Conservation (phyloP, 345 rosid species). For the Cochlearia excelsa region DNA sequence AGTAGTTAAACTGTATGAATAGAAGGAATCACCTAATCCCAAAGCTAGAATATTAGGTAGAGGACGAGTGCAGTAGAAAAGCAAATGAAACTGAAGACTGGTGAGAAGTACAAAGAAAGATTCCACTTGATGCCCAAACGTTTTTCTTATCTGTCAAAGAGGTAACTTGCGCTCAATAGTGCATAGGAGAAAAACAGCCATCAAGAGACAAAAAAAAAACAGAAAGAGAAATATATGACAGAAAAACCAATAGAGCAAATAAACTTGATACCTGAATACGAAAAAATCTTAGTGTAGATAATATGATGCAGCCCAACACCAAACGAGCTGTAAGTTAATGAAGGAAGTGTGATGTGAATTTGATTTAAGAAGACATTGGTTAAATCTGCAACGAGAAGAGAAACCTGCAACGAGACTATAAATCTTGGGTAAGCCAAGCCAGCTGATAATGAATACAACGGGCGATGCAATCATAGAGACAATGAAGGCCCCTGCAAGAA, state of each 20-base stretch:
- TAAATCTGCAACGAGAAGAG: conserved; percentile 5
- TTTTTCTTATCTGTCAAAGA: conserved; percentile 57
- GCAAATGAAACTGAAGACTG: conserved; percentile 82
- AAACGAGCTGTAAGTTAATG: conserved; percentile 62
- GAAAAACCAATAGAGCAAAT: conserved; percentile 14
- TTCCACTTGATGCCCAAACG: conserved; percentile 91
- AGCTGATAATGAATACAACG: conserved; percentile 41
- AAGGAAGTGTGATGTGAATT: conserved; percentile 11
- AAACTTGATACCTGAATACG: conserved; percentile 68
- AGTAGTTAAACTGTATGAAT: conserved; percentile 14
- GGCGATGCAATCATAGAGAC: conserved; percentile 74
- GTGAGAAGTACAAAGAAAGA: conserved; percentile 83
- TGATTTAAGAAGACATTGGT: neutral
- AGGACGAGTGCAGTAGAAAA: conserved; percentile 90
- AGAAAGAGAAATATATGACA: conserved; percentile 29
- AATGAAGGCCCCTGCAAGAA: conserved; percentile 62
- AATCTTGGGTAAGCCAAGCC: conserved; percentile 67
- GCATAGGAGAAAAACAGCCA: conserved; percentile 4
- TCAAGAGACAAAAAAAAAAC: conserved; percentile 20
- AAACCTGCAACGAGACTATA: conserved; percentile 71
- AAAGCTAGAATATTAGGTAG: conserved; percentile 87
- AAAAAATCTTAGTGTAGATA: conserved; percentile 71
- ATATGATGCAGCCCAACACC: conserved; percentile 67
- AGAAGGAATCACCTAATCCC: conserved; percentile 66
- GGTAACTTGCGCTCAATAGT: neutral